These are phyloP conservation scores for Sarcomyxa edulis DNA, from an alignment of 768 basidiomycete genomes.

Conservation along the genomic window DNA sequence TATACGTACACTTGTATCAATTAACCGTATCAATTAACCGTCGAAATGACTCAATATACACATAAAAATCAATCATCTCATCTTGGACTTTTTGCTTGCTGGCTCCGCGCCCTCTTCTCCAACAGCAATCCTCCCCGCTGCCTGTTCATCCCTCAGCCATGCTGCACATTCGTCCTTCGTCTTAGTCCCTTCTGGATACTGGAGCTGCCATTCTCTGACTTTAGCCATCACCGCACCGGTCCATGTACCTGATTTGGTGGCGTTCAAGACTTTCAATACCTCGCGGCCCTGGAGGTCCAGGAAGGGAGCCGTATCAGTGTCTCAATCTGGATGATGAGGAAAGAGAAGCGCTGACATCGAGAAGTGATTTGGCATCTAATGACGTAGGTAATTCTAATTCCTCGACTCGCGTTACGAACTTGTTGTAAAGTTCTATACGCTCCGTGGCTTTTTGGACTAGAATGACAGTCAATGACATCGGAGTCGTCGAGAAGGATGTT, in stretches of 20 bases:
- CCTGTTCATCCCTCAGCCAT: conserved; percentile 62
- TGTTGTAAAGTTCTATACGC: conserved; percentile 62
- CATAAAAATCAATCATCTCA: conserved; percentile 15
- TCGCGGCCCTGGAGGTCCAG: conserved; percentile 73
- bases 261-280: conserved; percentile 47
- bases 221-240: conserved; percentile 56
- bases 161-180: conserved; percentile 61
- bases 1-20: no score
- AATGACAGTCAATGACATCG: conserved; percentile 1
- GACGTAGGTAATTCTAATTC: conserved; percentile 53
- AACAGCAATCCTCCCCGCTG: conserved; percentile 36
- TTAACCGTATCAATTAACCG: no score
- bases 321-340: not conserved
- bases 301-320: conserved; percentile 7
- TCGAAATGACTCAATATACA: no score
- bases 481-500: not conserved
- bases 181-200: conserved; percentile 59
- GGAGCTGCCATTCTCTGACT: conserved; percentile 84
- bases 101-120: conserved; percentile 20
- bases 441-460: conserved; percentile 38
- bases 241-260: conserved; percentile 63
- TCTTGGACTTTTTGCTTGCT: conserved; percentile 33
- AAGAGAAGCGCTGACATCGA: conserved; percentile 62
- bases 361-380: conserved; percentile 66
- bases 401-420: conserved; percentile 54